Conservation (phyloP, 805 yeast species). For the Kodamaea kaohsiungensis region DNA sequence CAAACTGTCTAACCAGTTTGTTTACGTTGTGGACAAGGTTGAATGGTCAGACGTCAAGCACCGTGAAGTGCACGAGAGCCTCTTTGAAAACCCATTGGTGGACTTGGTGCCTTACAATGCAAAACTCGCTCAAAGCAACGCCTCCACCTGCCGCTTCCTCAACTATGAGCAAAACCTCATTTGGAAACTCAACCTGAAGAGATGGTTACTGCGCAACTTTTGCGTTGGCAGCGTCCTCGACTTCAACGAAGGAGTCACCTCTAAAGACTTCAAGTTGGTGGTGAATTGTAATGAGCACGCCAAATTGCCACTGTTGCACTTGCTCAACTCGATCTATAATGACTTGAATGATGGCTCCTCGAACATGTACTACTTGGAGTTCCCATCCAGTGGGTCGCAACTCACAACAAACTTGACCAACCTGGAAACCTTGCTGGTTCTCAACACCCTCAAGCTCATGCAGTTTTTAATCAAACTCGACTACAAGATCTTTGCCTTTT, state of each 20-base stretch:
- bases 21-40: constrained; percentile 23
- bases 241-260: constrained; percentile 17
- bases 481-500: constrained; percentile 30
- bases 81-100: constrained; percentile 1
- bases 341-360: constrained; percentile 11
- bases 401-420: constrained; percentile 21
- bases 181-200: constrained; percentile 33
- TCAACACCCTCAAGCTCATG: constrained; percentile 33
- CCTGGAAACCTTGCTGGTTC: constrained; percentile 25
- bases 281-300: constrained; percentile 25
- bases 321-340: constrained; percentile 12
- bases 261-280: constrained; percentile 17
- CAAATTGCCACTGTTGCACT: constrained; percentile 16
- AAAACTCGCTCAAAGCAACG: constrained; percentile 2
- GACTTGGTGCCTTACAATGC: background rate
- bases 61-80: background rate
- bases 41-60: constrained; percentile 9
- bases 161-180: constrained; percentile 33
- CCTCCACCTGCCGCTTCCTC: constrained; percentile 3
- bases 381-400: constrained; percentile 32
- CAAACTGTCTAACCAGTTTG: constrained; percentile 12
- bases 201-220: constrained; percentile 25
- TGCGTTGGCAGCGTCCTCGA: constrained; percentile 36
- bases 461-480: constrained; percentile 19
- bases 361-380: constrained; percentile 28